A percentile compares a stretch with the other conserved stretches of the same genome.
Conservation (phyloP, 148 eudicot genomes). For the Vaccinium vitisidaea region DNA sequence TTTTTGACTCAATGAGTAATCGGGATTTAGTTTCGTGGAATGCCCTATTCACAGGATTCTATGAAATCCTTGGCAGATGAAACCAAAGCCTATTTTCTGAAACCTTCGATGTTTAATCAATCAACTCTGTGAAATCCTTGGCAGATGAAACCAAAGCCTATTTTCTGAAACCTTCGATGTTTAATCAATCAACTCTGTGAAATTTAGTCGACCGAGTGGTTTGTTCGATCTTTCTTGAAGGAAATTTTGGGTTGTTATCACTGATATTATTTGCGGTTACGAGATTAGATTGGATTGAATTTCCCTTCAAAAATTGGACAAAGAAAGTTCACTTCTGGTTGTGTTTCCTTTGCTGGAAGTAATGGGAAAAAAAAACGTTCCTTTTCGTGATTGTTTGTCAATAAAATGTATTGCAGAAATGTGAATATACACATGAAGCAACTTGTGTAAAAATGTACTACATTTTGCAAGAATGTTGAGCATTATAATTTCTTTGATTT, state of each 20-base stretch:
- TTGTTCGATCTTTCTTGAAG: not conserved
- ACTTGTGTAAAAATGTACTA: too few relatives aligned
- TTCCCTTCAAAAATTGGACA: not conserved
- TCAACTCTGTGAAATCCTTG: not conserved
- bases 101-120: not conserved
- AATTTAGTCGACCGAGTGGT: not conserved
- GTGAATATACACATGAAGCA: too few relatives aligned
- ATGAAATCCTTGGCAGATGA: slow-evolving; percentile 11
- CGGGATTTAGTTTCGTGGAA: slow-evolving; percentile 49
- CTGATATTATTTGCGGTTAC: not conserved
- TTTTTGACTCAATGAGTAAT: slow-evolving; percentile 33
- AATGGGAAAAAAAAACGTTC: not conserved
- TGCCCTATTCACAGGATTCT: slow-evolving; percentile 42
- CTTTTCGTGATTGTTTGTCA: not conserved
- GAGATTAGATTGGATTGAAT: not conserved
- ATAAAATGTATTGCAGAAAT: not conserved
- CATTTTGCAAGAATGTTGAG: too few relatives aligned
- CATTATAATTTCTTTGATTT: too few relatives aligned
- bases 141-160: not conserved
- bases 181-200: not conserved
- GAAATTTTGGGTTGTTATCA: not conserved
- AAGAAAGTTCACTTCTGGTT: not conserved
- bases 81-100: not conserved
- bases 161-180: slow-evolving; percentile 2
- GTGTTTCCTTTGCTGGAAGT: not conserved